Percentiles rank a stretch among this genome's conserved stretches.
Evolutionary conservation across 2,329 filamentous ascomycete genomes (phyloP).

Genomic region (Aureobasidium lini): DNA sequence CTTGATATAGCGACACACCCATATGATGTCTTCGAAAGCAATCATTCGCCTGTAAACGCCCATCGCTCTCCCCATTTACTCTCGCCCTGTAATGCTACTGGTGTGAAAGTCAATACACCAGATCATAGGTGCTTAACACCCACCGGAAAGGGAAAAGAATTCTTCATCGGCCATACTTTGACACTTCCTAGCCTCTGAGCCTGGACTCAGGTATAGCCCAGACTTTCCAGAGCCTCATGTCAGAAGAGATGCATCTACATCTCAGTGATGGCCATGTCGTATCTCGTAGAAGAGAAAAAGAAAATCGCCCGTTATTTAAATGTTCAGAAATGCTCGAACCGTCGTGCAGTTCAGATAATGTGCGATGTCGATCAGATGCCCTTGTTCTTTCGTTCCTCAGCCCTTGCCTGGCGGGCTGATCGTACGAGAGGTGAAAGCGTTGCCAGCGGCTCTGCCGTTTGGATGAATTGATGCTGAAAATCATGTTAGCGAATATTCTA

Average conservation of each 20-base stretch:
- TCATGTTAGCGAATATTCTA: constrained; percentile 18
- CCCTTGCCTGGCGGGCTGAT: constrained; percentile 75
- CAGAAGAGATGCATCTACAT: neutral
- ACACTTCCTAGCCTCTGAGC: neutral
- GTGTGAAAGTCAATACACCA: neutral
- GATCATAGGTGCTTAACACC: neutral
- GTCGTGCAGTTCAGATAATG: neutral
- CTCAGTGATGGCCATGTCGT: neutral
- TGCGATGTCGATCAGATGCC: constrained; percentile 24
- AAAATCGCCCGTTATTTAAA: neutral
- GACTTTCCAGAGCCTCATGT: neutral
- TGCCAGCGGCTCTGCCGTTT: constrained; percentile 45
- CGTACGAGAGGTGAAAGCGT: constrained; percentile 81
- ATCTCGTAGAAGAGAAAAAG: constrained; percentile 11
- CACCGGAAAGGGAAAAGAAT: neutral
- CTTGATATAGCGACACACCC: neutral
- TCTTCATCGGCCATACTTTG: neutral
- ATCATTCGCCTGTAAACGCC: neutral
- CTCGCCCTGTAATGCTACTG: neutral
- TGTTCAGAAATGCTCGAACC: constrained; percentile 9
- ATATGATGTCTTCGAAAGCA: neutral
- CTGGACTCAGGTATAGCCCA: neutral
- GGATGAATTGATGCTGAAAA: constrained; percentile 41
- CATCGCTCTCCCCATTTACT: neutral
- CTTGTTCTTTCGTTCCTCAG: constrained; percentile 59